phyloP scores from a whole-genome alignment of 177 flowering plant species.

The Vitis hybrid region DNA sequence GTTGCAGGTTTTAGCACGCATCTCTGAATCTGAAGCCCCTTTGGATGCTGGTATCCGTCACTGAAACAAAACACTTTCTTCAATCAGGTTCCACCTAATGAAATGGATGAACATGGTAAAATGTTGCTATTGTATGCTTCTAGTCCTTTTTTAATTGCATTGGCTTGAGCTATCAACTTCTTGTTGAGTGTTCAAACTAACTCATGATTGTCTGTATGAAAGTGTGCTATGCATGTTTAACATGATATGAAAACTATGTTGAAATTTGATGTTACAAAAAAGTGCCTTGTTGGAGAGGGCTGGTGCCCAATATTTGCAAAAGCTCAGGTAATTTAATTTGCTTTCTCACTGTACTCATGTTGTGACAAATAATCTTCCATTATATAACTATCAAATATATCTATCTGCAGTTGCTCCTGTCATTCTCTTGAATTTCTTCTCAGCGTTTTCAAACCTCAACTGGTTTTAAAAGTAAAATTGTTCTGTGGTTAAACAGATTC shows the following conservation, averaged over 20 bases:
- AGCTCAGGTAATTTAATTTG: conserved; percentile 52
- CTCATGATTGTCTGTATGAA: neutral
- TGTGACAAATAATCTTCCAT: neutral
- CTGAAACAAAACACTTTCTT: conserved; percentile 69
- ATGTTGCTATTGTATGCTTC: conserved; percentile 8
- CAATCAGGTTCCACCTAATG: conserved; percentile 59
- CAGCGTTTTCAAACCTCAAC: neutral
- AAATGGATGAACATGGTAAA: conserved; percentile 78
- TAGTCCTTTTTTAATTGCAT: conserved; percentile 2
- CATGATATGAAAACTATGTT: neutral
- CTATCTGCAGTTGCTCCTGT: neutral
- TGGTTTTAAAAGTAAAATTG: neutral
- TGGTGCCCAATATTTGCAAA: conserved; percentile 97
- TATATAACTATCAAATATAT: too few relatives aligned
- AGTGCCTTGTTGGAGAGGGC: conserved; percentile 97
- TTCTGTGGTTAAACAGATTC: conserved; percentile 58
- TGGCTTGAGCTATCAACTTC: neutral
- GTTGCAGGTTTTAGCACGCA: conserved; percentile 80
- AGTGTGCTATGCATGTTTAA: neutral
- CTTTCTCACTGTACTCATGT: neutral
- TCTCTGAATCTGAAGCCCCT: conserved; percentile 85
- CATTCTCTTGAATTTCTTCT: neutral
- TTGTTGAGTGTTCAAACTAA: too few relatives aligned
- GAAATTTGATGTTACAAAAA: conserved; percentile 65
- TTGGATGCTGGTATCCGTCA: conserved; percentile 91